Evolutionary conservation across 768 basidiomycete species (phyloP).

Genomic region (Jaapia argillacea): DNA sequence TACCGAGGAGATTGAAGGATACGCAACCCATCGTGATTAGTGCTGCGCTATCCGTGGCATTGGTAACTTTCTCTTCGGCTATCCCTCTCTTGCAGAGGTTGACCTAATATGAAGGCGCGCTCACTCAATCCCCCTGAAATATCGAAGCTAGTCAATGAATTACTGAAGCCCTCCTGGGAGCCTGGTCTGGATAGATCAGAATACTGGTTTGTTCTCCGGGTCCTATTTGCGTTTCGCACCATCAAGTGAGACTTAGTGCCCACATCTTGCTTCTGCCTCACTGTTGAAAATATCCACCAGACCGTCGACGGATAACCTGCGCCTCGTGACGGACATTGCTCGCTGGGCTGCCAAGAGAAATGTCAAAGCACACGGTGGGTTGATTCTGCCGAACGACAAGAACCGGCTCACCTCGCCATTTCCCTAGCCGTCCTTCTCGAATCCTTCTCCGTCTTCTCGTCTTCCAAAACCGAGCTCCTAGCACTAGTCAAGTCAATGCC

Average conservation of each 20-base stretch:
- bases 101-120: no score
- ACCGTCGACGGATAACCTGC: neutral
- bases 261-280: no score
- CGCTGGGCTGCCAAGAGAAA: neutral
- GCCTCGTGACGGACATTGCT: neutral
- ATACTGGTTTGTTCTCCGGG: constrained; percentile 12
- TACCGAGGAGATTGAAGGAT: constrained; percentile 34
- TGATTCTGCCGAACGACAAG: no score
- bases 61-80: no score
- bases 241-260: neutral
- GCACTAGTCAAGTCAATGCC: constrained; percentile 5
- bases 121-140: neutral
- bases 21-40: constrained; percentile 29
- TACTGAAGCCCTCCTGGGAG: constrained; percentile 11
- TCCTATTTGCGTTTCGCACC: constrained; percentile 17
- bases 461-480: constrained; percentile 3
- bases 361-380: no score
- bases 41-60: constrained; percentile 30
- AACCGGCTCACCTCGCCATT: no score
- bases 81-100: no score
- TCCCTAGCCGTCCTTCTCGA: constrained; percentile 11
- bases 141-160: constrained; percentile 5
- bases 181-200: constrained; percentile 5
- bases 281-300: neutral
- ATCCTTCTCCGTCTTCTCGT: constrained; percentile 11